Evolutionary conservation across 306 rosid species (phyloP), one percentile per base, ranked within the genome.

Genomic region (Luffa acutangula): DNA sequence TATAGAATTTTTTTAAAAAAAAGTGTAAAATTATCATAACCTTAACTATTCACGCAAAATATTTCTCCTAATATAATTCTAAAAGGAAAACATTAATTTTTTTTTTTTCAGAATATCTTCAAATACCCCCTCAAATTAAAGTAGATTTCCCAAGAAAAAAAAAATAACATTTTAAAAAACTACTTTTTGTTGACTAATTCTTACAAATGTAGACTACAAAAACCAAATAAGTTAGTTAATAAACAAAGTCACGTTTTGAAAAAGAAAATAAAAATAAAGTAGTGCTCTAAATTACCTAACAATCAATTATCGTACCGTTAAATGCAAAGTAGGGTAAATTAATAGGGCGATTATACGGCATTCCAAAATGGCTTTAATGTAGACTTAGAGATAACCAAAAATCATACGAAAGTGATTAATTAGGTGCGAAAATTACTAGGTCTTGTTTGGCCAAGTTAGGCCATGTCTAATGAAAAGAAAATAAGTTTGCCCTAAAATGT

Each of bases 351-450:
- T 41, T 37, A 65, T 65, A 25, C 17, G 25, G 20, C 4, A 15
- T 15, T 17, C 7, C 2, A 37, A 17, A 17, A 39, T 65, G 51
- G 1, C 15, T 67, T 67, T 67, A 42, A 67, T 37, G 39, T 17
- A 66, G 20, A 42, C 17, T 10, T 18, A 41, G 53, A 67, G 52
- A 10, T 67, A 9, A 4, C 75, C 53, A 67, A 41, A 67, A 67
- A 67, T 67, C 75, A 67, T 67, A 67, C 53, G 34, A 67, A 67
- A 67, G 75, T n/a, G 17, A 41, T 67, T 67, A 18, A 67, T 67
- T 20, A 67, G 3, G 73, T 37, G 8, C 9, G 48, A 42, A n/a
- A 67, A 42, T 41, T 34, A 67, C 53, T n/a, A 67, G 42, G 42
- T 42, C 36, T 41, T 67, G 34, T n/a, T 67, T 42, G 75, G 75